These are phyloP conservation scores for Colletotrichum chrysophilum DNA, from an alignment of 2,329 filamentous ascomycete genomes.

Conservation along the genomic window DNA sequence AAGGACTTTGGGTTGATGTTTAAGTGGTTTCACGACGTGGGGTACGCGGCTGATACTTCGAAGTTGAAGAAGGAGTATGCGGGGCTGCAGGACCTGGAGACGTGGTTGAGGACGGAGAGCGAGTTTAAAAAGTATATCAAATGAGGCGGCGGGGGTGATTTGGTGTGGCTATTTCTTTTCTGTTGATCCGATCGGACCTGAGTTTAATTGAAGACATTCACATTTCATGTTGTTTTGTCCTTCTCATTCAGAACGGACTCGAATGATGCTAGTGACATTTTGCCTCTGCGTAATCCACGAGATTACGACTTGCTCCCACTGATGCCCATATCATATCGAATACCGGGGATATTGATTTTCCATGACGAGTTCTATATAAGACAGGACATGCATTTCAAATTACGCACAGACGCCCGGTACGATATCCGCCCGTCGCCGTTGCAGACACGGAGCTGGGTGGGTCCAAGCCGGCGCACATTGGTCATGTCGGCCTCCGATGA, in stretches of 20 bases:
- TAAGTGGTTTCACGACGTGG: constrained; percentile 38
- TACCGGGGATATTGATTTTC: background rate
- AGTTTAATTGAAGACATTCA: background rate
- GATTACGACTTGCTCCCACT: too few relatives aligned
- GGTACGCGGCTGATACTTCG: constrained; percentile 38
- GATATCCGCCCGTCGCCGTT: background rate
- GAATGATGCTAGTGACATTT: too few relatives aligned
- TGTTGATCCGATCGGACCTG: accelerated
- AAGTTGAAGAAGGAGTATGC: constrained; percentile 30
- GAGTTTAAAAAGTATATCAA: constrained; percentile 48
- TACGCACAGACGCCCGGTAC: background rate
- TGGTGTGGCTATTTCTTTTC: background rate
- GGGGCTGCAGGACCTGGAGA: constrained; percentile 29
- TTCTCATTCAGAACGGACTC: too few relatives aligned
- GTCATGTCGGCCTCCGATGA: background rate
- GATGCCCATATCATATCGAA: too few relatives aligned
- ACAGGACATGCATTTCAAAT: accelerated
- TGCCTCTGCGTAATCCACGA: too few relatives aligned
- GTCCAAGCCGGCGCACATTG: background rate
- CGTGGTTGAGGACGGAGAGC: constrained; percentile 60
- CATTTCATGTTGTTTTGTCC: too few relatives aligned
- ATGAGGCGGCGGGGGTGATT: background rate
- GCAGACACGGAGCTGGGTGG: background rate
- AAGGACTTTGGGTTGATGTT: constrained; percentile 42
- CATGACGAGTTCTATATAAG: background rate